Conservation (phyloP, 441 rosid genomes). For the Melastoma candidum region DNA sequence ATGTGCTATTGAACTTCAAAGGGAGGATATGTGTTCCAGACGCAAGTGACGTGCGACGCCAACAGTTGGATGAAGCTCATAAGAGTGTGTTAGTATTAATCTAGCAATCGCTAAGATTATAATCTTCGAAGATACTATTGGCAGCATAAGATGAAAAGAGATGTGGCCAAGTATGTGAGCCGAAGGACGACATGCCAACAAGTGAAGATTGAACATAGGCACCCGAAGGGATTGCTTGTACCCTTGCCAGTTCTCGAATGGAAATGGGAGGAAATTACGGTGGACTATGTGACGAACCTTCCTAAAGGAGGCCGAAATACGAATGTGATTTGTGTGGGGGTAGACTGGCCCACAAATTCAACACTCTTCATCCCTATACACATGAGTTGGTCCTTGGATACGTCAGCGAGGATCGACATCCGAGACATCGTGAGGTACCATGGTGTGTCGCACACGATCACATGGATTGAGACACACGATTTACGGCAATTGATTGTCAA, state of each 20-base stretch:
- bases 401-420: background rate
- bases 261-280: background rate
- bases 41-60: no score
- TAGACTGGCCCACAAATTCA: background rate
- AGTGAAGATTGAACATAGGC: no score
- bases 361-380: background rate
- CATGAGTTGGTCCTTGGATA: background rate
- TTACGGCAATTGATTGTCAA: background rate
- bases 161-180: no score
- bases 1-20: no score
- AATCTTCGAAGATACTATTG: background rate
- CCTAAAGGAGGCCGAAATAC: background rate
- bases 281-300: background rate
- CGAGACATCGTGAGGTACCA: background rate
- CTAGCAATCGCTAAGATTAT: no score
- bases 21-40: no score
- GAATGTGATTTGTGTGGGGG: background rate
- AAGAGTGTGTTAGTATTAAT: background rate
- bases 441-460: background rate
- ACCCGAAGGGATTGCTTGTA: no score
- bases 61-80: no score
- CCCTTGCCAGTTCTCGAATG: background rate
- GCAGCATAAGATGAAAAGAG: background rate
- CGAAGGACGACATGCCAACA: no score
- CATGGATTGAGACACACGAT: background rate